These are phyloP conservation scores for Colletotrichum sp. DNA, from an alignment of 2,329 filamentous ascomycete genomes.

Conservation along the genomic window DNA sequence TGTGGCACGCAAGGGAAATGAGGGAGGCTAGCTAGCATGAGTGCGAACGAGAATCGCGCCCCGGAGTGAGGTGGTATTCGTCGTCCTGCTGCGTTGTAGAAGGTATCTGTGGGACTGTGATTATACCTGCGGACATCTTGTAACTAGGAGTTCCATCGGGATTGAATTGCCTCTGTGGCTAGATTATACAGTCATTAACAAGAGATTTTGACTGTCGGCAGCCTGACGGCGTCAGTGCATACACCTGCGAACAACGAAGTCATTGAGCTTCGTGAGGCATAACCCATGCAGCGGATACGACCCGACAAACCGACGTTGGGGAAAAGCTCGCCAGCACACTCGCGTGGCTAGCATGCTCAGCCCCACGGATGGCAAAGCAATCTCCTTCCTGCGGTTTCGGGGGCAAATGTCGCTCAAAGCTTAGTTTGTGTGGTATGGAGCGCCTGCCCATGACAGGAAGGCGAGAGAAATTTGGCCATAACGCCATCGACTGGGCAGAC, in stretches of 20 bases:
- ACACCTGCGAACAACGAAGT: background rate
- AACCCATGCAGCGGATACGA: background rate
- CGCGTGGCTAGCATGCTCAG: background rate
- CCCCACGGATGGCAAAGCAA: background rate
- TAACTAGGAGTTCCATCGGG: slow-evolving; percentile 4
- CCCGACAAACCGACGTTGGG: background rate
- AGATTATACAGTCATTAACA: slow-evolving; percentile 9
- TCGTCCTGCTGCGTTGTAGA: background rate
- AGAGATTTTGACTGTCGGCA: background rate
- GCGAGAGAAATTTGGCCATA: background rate
- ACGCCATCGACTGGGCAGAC: background rate
- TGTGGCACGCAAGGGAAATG: background rate
- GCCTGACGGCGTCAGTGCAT: background rate
- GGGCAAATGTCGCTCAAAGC: background rate
- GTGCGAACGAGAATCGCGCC: background rate
- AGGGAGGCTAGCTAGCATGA: background rate
- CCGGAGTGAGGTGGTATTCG: background rate
- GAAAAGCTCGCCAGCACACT: background rate
- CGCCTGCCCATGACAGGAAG: background rate
- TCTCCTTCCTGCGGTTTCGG: background rate
- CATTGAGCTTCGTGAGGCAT: background rate
- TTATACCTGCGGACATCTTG: slow-evolving; percentile 12
- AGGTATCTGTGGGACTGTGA: slow-evolving; percentile 6
- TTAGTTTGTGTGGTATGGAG: background rate
- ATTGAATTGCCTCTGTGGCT: slow-evolving; percentile 7